Evolutionary conservation across 345 rosid species (phyloP), one percentile per base, ranked within the genome.

Genomic region (Erucastrum elatum): DNA sequence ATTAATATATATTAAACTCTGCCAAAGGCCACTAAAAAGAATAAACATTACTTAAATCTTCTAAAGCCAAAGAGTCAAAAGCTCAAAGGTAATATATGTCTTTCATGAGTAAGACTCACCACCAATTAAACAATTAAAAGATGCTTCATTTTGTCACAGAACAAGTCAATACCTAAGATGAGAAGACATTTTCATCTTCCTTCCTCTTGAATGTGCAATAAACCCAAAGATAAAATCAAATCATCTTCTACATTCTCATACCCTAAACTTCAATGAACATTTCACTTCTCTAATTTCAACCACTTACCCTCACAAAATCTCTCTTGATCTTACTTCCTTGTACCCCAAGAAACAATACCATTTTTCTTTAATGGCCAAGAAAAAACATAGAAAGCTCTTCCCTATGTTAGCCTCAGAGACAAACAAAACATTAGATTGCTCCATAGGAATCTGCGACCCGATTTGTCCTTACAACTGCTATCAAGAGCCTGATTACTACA

Each of bases 381-480:
- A 80, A 70, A 84, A 75, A 64, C 84, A 81, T 80, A 78, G 92
- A 65, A 88, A 78, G 69, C 90, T 88, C 81, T 87, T 85, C 77
- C 86, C 87, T 16, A 29, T 66, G 31, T 53, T 64, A 25, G 51
- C 80, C 8, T 10, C 81, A 3, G 82, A 71, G 41, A 63, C 83
- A 71, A 85, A 87, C 84, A 79, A 82, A 70, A 81, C 88, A 5
- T 55, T 35, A 55, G 85, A 82, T 49, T 88, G 92, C 61, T 60
- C 79, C 5, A 13, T 66, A 58, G 86, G 77, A 33, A 72, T 85
- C 63, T 88, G 88, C 51, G 87, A 85, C 39, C 78, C 83, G 37
- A 64, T 69, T 7, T 88, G 92, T 61, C 86, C 92, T 63, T 83
- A 87, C 61, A 88, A 87, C 67, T 87, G 92, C 82, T 79, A 82